These are phyloP conservation scores for Ophiosphaerella narmari DNA, from an alignment of 2,329 filamentous ascomycete genomes.

Conservation along the genomic window DNA sequence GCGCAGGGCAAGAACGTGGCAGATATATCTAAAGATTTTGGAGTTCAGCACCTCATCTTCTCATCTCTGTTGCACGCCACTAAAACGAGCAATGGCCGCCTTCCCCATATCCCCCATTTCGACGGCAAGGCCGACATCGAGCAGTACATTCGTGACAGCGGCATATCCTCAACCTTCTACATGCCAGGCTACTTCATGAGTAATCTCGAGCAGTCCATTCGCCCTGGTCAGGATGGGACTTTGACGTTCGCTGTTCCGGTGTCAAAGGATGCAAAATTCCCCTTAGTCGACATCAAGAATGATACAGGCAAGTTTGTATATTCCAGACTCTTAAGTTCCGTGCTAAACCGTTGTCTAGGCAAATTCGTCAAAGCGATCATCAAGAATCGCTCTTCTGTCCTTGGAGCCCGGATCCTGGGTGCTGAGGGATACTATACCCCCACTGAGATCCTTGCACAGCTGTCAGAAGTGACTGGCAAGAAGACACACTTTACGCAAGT, in stretches of 20 bases:
- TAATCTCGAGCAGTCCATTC: slow-evolving; percentile 46
- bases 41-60: slow-evolving; percentile 27
- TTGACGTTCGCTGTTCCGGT: slow-evolving; percentile 15
- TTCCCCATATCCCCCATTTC: slow-evolving; percentile 54
- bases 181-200: slow-evolving; percentile 60
- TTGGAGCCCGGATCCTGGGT: slow-evolving; percentile 52
- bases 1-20: slow-evolving; percentile 28
- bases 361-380: slow-evolving; percentile 28
- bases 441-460: slow-evolving; percentile 34
- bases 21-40: slow-evolving; percentile 18
- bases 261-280: slow-evolving; percentile 34
- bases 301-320: slow-evolving; percentile 47
- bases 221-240: slow-evolving; percentile 20
- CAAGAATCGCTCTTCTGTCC: slow-evolving; percentile 14
- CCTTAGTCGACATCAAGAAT: slow-evolving; percentile 52
- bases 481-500: slow-evolving; percentile 11
- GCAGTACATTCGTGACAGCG: slow-evolving; percentile 55
- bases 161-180: slow-evolving; percentile 51
- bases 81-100: slow-evolving; percentile 35
- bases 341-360: slow-evolving; percentile 39
- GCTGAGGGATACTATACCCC: slow-evolving; percentile 42
- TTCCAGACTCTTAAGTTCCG: slow-evolving; percentile 3
- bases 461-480: slow-evolving; percentile 39
- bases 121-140: slow-evolving; percentile 62
- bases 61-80: slow-evolving; percentile 24